Evolutionary conservation across 768 basidiomycete genomes (phyloP), one percentile per base, ranked within the genome.

Genomic region (Auriculariales sp.): DNA sequence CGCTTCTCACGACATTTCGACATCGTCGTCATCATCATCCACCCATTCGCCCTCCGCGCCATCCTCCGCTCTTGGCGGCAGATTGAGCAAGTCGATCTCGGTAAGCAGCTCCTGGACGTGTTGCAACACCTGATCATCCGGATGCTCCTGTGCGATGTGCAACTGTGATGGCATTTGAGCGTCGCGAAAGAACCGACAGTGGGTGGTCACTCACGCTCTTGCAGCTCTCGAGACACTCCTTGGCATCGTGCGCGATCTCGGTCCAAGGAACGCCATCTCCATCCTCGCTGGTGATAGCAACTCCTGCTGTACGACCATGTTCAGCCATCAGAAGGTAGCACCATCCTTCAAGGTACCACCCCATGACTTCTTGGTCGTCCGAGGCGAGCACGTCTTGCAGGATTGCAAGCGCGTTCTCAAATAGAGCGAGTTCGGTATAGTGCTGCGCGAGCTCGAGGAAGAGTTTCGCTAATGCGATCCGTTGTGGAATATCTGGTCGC

Each of bases 291-390:
- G 39, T 36, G 2, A 15, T 22, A 15, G n/a, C 39, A 12, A 25
- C 14, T n/a, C n/a, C n/a, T 25, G 39, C 17, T 5, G 11, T 25
- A 25, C 39, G 39, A 19, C 22, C 22, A 10, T 81, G 75, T 61
- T 85, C 82, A 0, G 79, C 75, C 76, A 86, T 79, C 42, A 93
- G 67, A 68, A 79, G 89, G 71, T 87, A 90, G 55, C 85, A 83
- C 90, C 90, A 95, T 48, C 90, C 91, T 64, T 93, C 90, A 27
- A 94, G 75, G 60, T 94, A 94, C 81, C 91, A 93, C 1, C 82
- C 91, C 57, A 93, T 90, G 11, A 91, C 81, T 48, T 88, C 83
- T 59, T 87, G 74, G 55, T 91, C 86, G 62, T 93, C 89, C 0
- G 79, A 65, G 9, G 81, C 74, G 64, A 92, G 79, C 9, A 92